phyloP scores from a whole-genome alignment of 225 moss, liverwort and hornwort species.

The Climacium dendroides region DNA sequence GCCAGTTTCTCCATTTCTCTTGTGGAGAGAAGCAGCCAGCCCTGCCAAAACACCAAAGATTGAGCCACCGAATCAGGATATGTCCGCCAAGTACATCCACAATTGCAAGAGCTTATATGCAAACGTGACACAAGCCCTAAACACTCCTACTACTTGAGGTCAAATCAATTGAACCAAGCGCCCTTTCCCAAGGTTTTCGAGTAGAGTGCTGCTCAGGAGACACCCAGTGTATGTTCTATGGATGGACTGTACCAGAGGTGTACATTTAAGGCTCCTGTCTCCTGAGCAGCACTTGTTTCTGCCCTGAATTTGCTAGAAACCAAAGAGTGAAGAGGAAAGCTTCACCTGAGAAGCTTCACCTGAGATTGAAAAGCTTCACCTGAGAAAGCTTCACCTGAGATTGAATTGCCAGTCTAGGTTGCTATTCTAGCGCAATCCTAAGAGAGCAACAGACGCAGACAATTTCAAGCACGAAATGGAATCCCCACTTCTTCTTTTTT shows the following conservation, averaged over 20 bases:
- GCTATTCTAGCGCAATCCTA: neutral
- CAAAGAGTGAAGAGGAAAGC: neutral
- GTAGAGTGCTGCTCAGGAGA: neutral
- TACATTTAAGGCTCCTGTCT: neutral
- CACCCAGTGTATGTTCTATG: neutral
- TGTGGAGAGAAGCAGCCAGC: neutral
- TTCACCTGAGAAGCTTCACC: neutral
- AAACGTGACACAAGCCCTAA: neutral
- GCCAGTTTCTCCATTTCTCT: slow-evolving; percentile 31
- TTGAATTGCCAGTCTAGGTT: neutral
- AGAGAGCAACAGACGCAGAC: neutral
- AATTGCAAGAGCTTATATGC: neutral
- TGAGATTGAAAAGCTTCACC: neutral
- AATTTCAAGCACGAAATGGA: neutral
- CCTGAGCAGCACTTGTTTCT: neutral
- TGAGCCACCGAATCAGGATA: neutral
- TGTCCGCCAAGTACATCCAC: neutral
- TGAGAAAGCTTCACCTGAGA: neutral
- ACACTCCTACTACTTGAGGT: neutral
- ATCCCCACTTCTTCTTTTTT: too few relatives aligned
- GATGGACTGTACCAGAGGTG: neutral
- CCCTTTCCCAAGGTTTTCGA: neutral
- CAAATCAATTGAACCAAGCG: too few relatives aligned
- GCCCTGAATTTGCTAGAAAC: neutral
- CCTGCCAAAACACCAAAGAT: neutral